phyloP scores from a whole-genome alignment of 2,329 filamentous ascomycete genomes.

The Hortaea werneckii region DNA sequence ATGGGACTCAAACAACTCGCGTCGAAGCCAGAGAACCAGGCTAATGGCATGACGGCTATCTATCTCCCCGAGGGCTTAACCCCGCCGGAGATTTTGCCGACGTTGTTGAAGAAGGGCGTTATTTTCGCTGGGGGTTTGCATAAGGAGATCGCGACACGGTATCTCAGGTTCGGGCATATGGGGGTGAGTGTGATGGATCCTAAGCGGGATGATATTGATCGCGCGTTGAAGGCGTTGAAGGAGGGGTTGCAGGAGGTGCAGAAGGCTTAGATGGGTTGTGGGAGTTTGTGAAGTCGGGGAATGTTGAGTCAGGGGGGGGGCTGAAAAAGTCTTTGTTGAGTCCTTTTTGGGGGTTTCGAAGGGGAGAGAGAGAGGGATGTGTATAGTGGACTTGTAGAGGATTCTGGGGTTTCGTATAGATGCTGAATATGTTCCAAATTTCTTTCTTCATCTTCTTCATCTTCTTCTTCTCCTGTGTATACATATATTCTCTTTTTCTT shows the following conservation, averaged over 20 bases:
- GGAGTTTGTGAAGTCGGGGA: too few species aligned
- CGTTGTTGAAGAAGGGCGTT: constrained; percentile 73
- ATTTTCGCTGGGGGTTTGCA: constrained; percentile 93
- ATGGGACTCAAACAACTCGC: constrained; percentile 84
- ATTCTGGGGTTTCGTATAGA: too few species aligned
- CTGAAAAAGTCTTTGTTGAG: too few species aligned
- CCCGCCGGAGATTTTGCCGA: constrained; percentile 74
- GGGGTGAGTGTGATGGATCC: constrained; percentile 83
- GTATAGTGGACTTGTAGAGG: too few species aligned
- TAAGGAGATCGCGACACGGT: constrained; percentile 87
- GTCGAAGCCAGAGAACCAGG: constrained; percentile 75
- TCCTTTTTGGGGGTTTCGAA: too few species aligned
- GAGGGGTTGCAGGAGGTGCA: constrained; percentile 57
- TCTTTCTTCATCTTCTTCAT: too few species aligned
- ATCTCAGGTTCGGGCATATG: constrained; percentile 97
- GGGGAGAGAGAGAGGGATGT: too few species aligned
- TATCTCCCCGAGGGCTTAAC: constrained; percentile 80
- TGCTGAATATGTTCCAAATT: too few species aligned
- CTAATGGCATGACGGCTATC: constrained; percentile 96
- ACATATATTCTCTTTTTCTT: too few species aligned
- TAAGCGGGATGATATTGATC: constrained; percentile 69
- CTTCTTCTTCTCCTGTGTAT: too few species aligned
- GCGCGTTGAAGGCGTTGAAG: constrained; percentile 69
- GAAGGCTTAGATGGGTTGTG: not conserved
- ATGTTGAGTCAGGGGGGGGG: too few species aligned